Conservation (phyloP, 2,329 filamentous ascomycete species). For the Elsinoe arachidis region DNA sequence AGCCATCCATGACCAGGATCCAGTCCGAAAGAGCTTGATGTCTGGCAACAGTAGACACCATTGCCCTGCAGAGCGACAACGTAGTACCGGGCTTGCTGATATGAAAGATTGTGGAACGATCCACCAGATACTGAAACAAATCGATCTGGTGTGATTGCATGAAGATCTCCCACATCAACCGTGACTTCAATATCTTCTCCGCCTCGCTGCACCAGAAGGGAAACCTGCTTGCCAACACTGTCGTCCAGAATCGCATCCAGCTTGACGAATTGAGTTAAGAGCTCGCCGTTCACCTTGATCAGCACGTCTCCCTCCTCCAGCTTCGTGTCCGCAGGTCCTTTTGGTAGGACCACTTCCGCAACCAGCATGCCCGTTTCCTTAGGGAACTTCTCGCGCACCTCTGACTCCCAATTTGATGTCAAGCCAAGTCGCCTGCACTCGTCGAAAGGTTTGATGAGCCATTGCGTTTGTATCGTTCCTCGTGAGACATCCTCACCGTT, state of each 20-base stretch:
- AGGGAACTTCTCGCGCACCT: constrained; percentile 73
- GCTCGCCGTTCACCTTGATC: constrained; percentile 84
- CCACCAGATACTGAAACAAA: constrained; percentile 91
- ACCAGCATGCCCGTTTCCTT: constrained; percentile 95
- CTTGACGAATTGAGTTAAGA: constrained; percentile 85
- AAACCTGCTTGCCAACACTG: constrained; percentile 69
- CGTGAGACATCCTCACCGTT: constrained; percentile 66
- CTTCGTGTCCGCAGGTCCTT: constrained; percentile 78
- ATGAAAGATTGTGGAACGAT: constrained; percentile 92
- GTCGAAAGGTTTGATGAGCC: constrained; percentile 93
- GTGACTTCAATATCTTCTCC: constrained; percentile 81
- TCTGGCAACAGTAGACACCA: constrained; percentile 91
- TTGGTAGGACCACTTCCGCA: constrained; percentile 85
- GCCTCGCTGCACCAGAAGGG: constrained; percentile 76
- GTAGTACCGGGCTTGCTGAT: constrained; percentile 94
- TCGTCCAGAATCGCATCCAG: constrained; percentile 88
- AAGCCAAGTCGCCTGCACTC: constrained; percentile 87
- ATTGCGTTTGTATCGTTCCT: constrained; percentile 97
- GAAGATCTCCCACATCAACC: constrained; percentile 77
- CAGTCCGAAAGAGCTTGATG: constrained; percentile 88
- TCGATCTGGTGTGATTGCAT: constrained; percentile 88
- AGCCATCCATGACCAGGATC: constrained; percentile 91
- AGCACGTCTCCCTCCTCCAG: constrained; percentile 92
- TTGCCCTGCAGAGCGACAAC: constrained; percentile 69
- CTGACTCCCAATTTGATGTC: constrained; percentile 75